A percentile compares a stretch with the other conserved stretches of the same genome.
Evolutionary conservation across 371 early-diverging fungal species (phyloP).

Genomic region (Actinomortierella wolfii): DNA sequence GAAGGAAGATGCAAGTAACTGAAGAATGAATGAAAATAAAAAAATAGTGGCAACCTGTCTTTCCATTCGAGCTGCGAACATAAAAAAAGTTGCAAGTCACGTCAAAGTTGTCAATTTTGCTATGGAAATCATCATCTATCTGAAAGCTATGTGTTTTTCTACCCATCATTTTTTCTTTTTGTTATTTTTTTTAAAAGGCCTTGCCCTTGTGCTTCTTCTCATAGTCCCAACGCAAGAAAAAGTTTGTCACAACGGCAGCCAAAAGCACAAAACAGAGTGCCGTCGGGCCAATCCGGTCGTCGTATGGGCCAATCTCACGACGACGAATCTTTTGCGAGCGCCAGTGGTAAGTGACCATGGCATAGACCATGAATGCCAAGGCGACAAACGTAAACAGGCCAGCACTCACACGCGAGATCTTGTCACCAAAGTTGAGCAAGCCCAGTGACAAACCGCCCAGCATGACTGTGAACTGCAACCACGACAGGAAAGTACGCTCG

Average conservation of each 20-base stretch:
- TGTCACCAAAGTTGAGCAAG: slow-evolving; percentile 75
- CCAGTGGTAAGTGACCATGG: slow-evolving; percentile 90
- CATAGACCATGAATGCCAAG: slow-evolving; percentile 78
- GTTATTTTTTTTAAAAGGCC: not conserved
- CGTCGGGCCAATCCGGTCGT: slow-evolving; percentile 67
- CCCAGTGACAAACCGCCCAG: slow-evolving; percentile 69
- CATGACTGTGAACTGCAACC: slow-evolving; percentile 71
- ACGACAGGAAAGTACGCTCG: slow-evolving; percentile 93
- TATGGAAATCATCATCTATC: no score
- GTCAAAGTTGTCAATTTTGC: no score
- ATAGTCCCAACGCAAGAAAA: slow-evolving; percentile 52
- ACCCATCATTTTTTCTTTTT: not conserved
- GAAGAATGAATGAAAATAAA: no score
- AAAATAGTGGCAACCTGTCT: no score
- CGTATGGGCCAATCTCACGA: slow-evolving; percentile 23
- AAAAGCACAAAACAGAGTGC: slow-evolving; percentile 86
- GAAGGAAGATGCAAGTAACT: no score
- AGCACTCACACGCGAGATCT: slow-evolving; percentile 60
- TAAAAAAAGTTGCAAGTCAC: no score
- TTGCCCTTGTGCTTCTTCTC: slow-evolving; percentile 35
- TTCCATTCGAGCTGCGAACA: no score
- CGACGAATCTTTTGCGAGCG: slow-evolving; percentile 68
- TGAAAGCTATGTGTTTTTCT: no score
- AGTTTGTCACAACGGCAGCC: slow-evolving; percentile 80
- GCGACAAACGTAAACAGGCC: slow-evolving; percentile 74